Base-by-base conservation (phyloP, 495 filamentous ascomycete species). In the Trichoderma reesei region DNA sequence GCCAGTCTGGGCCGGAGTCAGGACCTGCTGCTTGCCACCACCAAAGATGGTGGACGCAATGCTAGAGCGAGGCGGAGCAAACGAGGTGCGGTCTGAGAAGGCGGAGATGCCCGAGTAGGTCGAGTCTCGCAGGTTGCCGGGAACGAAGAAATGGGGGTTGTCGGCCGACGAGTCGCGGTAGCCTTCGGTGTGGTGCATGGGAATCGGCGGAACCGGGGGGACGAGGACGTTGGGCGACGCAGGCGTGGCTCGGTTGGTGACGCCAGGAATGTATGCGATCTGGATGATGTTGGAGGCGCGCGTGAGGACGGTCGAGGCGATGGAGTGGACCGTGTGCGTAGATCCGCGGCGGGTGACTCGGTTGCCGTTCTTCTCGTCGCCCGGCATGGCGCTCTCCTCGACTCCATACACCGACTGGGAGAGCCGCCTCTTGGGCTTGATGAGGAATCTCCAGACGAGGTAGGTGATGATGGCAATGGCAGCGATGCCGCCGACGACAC, bases 281-380 rank as follows among this genome's bases (percentile, higher is more conserved):
- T 98, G 94, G 66, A 98, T 98, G 72, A 98, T 90, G 77, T 98
- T 98, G 65, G 93, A 97, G 54, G 94, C 94, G 59, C 94, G 88
- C 6, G 94, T 98, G 63, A 96, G 85, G 63, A 97, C 90, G 60
- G 93, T 97, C 10, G 92, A 96, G 16, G 95, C 94, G 70, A 98
- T 91, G 42, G 92, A 97, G 66, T 86, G 83, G 63, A 90, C 88
- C 5, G 93, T 96, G 69, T 96, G 91, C 41, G 92, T 90, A 34
- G 90, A 91, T 34, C 86, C 83, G 65, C 88, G 83, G 61, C 86
- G 81, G 67, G 89, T 86, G 61, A 85, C 78, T 64, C 80, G 79
- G 41, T 82, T 77, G 67, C 86, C 85, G 64, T 87, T 77, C 70
- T 83, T 82, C 42, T 84, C 83, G 38, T 85, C 82, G 61, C 80